These are phyloP conservation scores for Pichia sp. DNA, from an alignment of 1,139 yeast species.

Conservation along the genomic window DNA sequence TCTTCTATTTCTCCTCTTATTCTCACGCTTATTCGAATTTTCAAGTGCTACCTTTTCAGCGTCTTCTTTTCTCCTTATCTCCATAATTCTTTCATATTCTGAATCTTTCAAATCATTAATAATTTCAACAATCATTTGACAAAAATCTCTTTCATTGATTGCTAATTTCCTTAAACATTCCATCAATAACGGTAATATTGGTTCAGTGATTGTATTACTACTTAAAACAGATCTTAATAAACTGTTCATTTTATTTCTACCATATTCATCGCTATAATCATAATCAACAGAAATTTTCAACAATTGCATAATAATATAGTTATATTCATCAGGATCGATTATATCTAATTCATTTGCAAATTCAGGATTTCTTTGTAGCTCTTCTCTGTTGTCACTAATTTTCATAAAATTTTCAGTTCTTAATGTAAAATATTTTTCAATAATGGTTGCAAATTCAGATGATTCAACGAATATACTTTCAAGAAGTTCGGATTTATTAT, in stretches of 20 bases:
- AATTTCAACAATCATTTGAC: slow-evolving; percentile 78
- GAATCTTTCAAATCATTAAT: slow-evolving; percentile 80
- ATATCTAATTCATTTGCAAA: slow-evolving; percentile 22
- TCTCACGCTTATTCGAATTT: slow-evolving; percentile 8
- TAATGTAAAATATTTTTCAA: slow-evolving; percentile 46
- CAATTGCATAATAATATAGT: slow-evolving; percentile 72
- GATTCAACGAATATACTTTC: slow-evolving; percentile 80
- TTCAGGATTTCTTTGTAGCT: slow-evolving; percentile 14
- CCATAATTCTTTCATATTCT: slow-evolving; percentile 34
- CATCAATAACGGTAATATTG: slow-evolving; percentile 49
- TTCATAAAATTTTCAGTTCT: slow-evolving; percentile 36
- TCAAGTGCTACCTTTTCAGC: slow-evolving; percentile 16
- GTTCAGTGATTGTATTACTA: slow-evolving; percentile 27
- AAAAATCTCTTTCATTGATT: slow-evolving; percentile 75
- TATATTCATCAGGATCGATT: slow-evolving; percentile 48
- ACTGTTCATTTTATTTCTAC: slow-evolving; percentile 75
- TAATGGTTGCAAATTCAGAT: slow-evolving; percentile 56
- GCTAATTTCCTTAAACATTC: slow-evolving; percentile 65
- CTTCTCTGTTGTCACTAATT: slow-evolving; percentile 27
- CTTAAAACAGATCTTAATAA: slow-evolving; percentile 59
- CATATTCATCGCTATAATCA: slow-evolving; percentile 88
- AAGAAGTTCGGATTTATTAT: slow-evolving; percentile 47
- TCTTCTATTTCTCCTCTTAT: slow-evolving; percentile 21
- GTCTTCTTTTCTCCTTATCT: slow-evolving; percentile 25
- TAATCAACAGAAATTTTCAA: slow-evolving; percentile 60